Base-by-base conservation (phyloP, 345 rosid genomes). In the Arabis hirsuta region DNA sequence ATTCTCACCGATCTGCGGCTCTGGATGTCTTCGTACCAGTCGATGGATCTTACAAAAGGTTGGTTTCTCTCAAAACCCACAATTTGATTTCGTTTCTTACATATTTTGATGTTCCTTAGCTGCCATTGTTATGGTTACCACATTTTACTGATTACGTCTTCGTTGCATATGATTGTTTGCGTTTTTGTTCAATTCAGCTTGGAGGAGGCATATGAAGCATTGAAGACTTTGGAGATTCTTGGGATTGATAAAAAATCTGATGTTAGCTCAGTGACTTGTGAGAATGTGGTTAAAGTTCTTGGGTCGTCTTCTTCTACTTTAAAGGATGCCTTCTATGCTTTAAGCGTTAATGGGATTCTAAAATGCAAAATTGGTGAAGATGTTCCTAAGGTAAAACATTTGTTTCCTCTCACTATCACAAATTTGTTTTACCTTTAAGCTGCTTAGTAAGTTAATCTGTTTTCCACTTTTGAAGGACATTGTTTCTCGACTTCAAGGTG, bases 1-100 rank as follows among this genome's bases (percentile, higher is more conserved):
- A 85, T 52, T 69, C 89, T 76, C 98, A 96, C 80, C 90, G 97
- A 83, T 92, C 99, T 27, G 92, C 88, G n/a, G 98, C 99, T 72
- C 26, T 79, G 5, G 96, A 90, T 71, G 78, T 92, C 76, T 90
- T 90, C 75, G 41, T 70, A 26, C 83, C 85, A 6, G 73, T 44
- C 16, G 87, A 84, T 76, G 92, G 91, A 69, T 91, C 92, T 46
- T 86, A 82, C 68, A 69, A 72, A 41, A 96, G 98, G 99, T 96
- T 53, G 0, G 42, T 38, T 66, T 59, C 11, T 69, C 9, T 39
- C 3, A 43, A 42, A 29, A 12, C 2, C 6, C 12, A 54, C 19
- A 62, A 13, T 62, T 36, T 16, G 55, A 36, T 70, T 45, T 31
- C 48, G 11, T 71, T 26, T 60, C 16, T 47, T 10, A 12, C 53